Base-by-base conservation (phyloP, 2,329 filamentous ascomycete species). In the Sporothrix mexicana region DNA sequence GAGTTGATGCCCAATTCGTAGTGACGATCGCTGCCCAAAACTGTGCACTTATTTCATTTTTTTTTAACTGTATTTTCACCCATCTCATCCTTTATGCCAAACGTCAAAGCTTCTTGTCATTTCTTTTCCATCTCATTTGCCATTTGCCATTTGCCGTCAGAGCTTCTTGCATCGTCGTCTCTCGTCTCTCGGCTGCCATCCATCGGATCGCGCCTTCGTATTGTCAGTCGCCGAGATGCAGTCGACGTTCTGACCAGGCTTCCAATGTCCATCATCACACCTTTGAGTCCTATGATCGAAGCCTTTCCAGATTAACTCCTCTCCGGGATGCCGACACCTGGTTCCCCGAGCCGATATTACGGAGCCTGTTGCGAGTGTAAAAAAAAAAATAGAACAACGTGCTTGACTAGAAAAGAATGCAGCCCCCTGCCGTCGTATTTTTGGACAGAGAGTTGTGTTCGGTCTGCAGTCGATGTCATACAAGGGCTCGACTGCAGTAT, bases 311-410 rank as follows among this genome's bases (percentile, higher is more conserved):
- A 67, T 51, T 25, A 13, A 23, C 43, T 67, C 43, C 12, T 68
- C 64, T 20, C 45, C 64, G 64, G 64, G 45, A n/a, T n/a, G 64
- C 12, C 61, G 45, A 36, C 47, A 68, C 64, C 64, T 53, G 15
- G 64, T 68, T 68, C 64, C 62, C 64, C 25, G 64, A 68, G 64
- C 64, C 64, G 25, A 68, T 9, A 49, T 36, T 36, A 36, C 30
- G 30, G 30, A 36, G 30, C 30, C 30, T 36, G 9, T 66, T 45
- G 15, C 41, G 61, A 66, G 57, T 62, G 36, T 20, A 36, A 62
- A 15, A 30, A 17, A 10, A n/a, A n/a, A n/a, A n/a, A n/a, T n/a
- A 9, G 17, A 2, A 53, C 8, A 53, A 55, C 51, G 51, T 55
- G 20, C 51, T 20, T 25, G 51, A 4, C 30, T 7, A 23, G 13